phyloP scores from a whole-genome alignment of 140 eudicot genomes.

The Stevia rebaudiana region DNA sequence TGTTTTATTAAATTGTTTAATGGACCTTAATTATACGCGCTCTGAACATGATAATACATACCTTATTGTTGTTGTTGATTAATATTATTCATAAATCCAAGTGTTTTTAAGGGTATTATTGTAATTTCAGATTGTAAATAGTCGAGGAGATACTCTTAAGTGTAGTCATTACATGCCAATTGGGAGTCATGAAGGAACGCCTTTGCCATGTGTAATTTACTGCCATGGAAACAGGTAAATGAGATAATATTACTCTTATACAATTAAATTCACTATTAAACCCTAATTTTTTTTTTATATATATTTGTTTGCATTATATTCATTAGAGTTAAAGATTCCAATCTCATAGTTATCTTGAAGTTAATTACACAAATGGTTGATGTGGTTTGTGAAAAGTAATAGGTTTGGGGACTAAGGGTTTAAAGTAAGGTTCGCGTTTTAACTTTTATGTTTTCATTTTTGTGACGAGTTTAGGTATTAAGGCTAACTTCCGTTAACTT shows the following conservation, averaged over 20 bases:
- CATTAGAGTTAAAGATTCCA: too few relatives aligned
- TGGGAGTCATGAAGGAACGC: constrained; percentile 66
- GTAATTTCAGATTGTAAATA: constrained; percentile 72
- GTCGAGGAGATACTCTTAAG: constrained; percentile 73
- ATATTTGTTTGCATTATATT: too few relatives aligned
- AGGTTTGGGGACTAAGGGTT: too few relatives aligned
- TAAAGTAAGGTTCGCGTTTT: too few relatives aligned
- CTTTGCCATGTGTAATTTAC: constrained; percentile 90
- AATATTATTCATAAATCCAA: not conserved
- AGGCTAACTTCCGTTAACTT: too few relatives aligned
- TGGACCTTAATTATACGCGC: not conserved
- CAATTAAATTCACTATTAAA: not conserved
- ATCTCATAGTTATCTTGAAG: too few relatives aligned
- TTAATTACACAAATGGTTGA: too few relatives aligned
- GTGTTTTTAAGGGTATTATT: not conserved
- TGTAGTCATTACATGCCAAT: constrained; percentile 94
- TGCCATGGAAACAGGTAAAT: constrained; percentile 98
- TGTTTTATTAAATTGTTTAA: too few relatives aligned
- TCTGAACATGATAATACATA: not conserved
- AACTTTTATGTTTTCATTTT: too few relatives aligned
- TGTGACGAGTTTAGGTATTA: too few relatives aligned
- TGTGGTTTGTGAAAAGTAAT: too few relatives aligned
- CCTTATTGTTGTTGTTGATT: not conserved
- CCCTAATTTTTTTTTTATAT: not conserved
- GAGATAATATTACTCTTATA: not conserved